Percentiles rank a stretch among this genome's conserved stretches.
phyloP scores from a whole-genome alignment of 352 stramenopile genomes.

The Blastocystis sp. region DNA sequence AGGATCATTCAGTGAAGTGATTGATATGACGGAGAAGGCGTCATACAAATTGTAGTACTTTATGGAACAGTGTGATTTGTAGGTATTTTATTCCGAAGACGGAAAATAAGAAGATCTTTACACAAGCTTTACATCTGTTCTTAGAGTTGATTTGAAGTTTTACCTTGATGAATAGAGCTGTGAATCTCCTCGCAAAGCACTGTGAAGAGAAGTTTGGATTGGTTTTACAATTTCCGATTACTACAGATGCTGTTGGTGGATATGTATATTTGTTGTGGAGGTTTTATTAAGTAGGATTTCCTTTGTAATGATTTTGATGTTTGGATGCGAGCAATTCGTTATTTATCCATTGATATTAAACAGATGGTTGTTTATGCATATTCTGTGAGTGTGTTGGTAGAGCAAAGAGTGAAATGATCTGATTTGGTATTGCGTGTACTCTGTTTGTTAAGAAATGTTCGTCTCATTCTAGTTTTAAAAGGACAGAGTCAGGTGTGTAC shows the following conservation, averaged over 20 bases:
- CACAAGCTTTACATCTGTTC: constrained; percentile 2
- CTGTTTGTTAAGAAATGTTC: too few relatives aligned
- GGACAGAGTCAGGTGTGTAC: too few relatives aligned
- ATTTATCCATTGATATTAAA: constrained; percentile 43
- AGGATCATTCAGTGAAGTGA: constrained; percentile 20
- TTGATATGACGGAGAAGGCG: background rate
- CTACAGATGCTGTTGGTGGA: background rate
- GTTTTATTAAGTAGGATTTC: constrained; percentile 19
- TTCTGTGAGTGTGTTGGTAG: background rate
- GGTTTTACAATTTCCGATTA: background rate
- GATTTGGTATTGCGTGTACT: background rate
- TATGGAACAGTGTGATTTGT: background rate
- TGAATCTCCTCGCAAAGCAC: background rate
- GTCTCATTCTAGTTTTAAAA: too few relatives aligned
- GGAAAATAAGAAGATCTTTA: constrained; percentile 40
- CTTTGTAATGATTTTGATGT: constrained; percentile 40
- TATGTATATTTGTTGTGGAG: background rate
- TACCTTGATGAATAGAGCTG: background rate
- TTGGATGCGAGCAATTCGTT: constrained; percentile 6
- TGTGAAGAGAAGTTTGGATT: constrained; percentile 37
- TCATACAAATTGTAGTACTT: constrained; percentile 22
- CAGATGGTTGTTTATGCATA: constrained; percentile 49
- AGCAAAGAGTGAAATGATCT: background rate
- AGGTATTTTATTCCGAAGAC: constrained; percentile 55
- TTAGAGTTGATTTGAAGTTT: background rate